Base-by-base conservation (phyloP, 2,329 filamentous ascomycete genomes). In the Fusarium goolgardi region DNA sequence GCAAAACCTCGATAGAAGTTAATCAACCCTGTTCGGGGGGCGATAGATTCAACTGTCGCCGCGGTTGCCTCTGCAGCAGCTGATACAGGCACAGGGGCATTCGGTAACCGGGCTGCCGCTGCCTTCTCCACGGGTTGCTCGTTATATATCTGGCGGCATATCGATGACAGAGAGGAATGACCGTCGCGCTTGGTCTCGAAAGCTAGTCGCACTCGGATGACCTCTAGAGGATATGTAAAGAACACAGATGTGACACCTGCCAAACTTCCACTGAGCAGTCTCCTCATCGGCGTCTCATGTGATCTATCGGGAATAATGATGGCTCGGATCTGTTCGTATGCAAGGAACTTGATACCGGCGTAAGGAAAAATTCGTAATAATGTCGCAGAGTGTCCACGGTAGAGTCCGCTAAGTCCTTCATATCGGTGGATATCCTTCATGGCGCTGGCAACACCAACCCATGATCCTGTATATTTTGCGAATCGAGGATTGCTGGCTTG, bases 1-100 rank as follows among this genome's bases (percentile, higher is more conserved):
- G 89, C 88, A 78, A 99, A 99, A 50, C 96, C 96, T 49, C 96
- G 89, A 80, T 97, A 99, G 78, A 99, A 99, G 79, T 99, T 99
- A 57, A 88, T 80, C 1, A 98, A 77, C 6, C 95, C 95, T 13
- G 85, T 85, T 27, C 83, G 84, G 1, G 92, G 90, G 4, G 77
- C 82, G 1, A 88, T 81, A 0, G 81, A 78, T 15, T 81, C 76
- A 3, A 82, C 77, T 2, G 66, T 81, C 0, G 81, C 77, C 3
- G 82, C 76, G 6, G 81, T 77, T 13, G 83, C 80, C 6, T 81
- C 79, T 3, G 81, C 78, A 6, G 79, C 73, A 7, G 83, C 75
- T 3, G 80, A 79, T 9, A 73, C 59, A 3, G 71, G 55, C 5
- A 70, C 50, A 15, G 77, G 59, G 1, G 75, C 65, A 39, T 67